Conservation (phyloP, 2,329 filamentous ascomycete genomes). For the Curvularia verruculosa region DNA sequence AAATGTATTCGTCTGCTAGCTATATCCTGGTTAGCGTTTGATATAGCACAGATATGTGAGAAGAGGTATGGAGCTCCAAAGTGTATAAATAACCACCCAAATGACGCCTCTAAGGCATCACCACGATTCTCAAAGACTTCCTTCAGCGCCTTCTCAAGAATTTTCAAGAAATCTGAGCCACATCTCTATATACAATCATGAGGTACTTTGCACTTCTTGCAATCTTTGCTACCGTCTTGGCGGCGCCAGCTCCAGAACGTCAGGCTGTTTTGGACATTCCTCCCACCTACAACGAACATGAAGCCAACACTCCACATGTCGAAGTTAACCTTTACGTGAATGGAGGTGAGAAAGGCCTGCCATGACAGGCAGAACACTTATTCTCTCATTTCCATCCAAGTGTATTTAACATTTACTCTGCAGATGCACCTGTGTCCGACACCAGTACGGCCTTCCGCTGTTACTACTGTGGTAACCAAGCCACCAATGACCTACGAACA, state of each 20-base stretch:
- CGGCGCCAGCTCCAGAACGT: background rate
- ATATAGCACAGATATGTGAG: background rate
- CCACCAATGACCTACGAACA: too few species aligned
- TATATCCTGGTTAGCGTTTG: background rate
- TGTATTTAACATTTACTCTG: background rate
- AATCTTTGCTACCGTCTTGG: background rate
- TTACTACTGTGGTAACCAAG: background rate
- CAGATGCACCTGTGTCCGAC: background rate
- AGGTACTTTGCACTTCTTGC: background rate
- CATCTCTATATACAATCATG: background rate
- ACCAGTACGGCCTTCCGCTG: background rate
- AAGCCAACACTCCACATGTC: background rate
- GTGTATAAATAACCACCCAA: background rate
- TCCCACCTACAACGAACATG: background rate
- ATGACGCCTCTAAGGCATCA: background rate
- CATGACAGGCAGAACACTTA: background rate
- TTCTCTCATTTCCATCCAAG: background rate
- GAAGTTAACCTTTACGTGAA: background rate
- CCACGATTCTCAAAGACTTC: background rate
- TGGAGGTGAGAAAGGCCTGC: background rate
- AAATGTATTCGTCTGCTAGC: background rate
- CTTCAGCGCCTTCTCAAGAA: background rate
- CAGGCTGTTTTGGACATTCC: background rate
- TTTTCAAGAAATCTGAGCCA: background rate
- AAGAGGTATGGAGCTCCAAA: background rate